A percentile compares a stretch with the other conserved stretches of the same genome.
phyloP scores from a whole-genome alignment of 345 rosid genomes.

The Eucalyptus regnans region DNA sequence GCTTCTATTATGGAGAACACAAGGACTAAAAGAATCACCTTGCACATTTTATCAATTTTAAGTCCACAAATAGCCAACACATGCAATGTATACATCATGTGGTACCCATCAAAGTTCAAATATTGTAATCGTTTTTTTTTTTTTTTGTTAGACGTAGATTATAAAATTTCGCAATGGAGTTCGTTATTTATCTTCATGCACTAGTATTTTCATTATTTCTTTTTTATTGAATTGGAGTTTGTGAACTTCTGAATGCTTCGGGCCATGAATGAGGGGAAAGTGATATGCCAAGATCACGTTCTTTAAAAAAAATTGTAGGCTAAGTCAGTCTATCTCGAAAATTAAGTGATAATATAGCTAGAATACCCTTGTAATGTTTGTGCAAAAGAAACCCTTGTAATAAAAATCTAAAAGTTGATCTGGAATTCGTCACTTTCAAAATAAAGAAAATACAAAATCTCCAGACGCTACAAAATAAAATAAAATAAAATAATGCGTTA shows the following conservation, averaged over 20 bases:
- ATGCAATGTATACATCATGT: neutral
- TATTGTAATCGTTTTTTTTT: neutral
- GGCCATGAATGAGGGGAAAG: neutral
- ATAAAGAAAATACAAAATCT: neutral
- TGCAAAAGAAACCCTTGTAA: neutral
- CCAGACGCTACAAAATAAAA: neutral
- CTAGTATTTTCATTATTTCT: neutral
- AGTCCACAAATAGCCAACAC: neutral
- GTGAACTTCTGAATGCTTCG: neutral
- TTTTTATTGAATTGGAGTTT: neutral
- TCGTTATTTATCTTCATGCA: neutral
- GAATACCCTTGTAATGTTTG: neutral
- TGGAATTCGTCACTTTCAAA: neutral
- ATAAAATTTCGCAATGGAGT: neutral
- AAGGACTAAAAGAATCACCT: neutral
- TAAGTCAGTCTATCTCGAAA: neutral
- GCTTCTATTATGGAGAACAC: neutral
- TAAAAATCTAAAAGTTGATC: neutral
- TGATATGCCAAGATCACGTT: neutral
- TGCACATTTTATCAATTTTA: neutral
- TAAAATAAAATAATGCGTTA: neutral
- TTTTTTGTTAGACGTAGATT: neutral
- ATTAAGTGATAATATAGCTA: neutral
- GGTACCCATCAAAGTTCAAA: neutral
- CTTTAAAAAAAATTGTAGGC: neutral